Percentiles rank a stretch among this genome's conserved stretches.
Conservation (phyloP, 495 filamentous ascomycete species). For the Xylaria palmicola region DNA sequence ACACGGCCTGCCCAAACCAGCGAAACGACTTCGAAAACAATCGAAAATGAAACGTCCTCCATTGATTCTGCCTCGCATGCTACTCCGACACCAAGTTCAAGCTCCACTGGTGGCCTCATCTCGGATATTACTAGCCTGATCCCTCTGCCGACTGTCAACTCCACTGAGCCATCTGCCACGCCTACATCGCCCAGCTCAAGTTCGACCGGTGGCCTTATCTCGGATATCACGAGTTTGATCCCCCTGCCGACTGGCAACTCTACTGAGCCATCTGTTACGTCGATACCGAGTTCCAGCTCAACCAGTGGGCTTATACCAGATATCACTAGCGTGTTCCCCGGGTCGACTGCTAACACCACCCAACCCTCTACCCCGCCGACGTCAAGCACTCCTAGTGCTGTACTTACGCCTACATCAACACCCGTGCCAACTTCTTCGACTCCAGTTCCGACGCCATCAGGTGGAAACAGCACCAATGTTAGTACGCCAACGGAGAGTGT, state of each 20-base stretch:
- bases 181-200: not conserved
- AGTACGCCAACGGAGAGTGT: constrained; percentile 18
- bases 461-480: constrained; percentile 12
- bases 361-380: not conserved
- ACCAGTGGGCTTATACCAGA: constrained; percentile 5
- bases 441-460: not conserved
- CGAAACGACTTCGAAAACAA: not conserved
- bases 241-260: constrained; percentile 15
- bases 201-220: constrained; percentile 7
- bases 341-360: not conserved
- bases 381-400: not conserved
- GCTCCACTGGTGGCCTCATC: constrained; percentile 21
- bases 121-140: constrained; percentile 19
- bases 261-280: constrained; percentile 13
- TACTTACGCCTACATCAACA: not conserved
- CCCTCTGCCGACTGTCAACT: constrained; percentile 16
- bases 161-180: constrained; percentile 18
- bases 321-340: not conserved
- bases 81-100: constrained; percentile 3
- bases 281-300: not conserved
- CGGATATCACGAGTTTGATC: not conserved
- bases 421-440: not conserved
- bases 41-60: not conserved
- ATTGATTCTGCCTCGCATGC: not conserved
- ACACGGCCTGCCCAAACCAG: not conserved